Evolutionary conservation across 2,329 filamentous ascomycete species (phyloP).

Genomic region (Trichoderma oligosporum): DNA sequence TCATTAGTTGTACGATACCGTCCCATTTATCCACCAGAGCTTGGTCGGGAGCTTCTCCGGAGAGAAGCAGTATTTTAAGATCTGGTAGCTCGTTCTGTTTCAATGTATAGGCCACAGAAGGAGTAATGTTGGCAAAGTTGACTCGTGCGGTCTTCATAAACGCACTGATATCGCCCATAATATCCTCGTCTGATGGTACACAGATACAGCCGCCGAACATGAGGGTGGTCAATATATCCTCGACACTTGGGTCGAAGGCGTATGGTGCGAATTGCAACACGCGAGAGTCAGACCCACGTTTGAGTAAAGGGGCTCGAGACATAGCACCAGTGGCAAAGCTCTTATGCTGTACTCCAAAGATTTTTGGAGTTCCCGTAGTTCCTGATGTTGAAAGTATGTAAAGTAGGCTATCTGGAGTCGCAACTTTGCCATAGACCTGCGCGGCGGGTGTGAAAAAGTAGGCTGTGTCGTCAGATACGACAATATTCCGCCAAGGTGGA

Average conservation of each 20-base stretch:
- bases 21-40: slow-evolving; percentile 19
- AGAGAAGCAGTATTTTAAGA: slow-evolving; percentile 7
- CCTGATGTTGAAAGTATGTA: slow-evolving; percentile 27
- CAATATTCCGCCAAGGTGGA: no score
- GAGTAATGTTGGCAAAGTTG: slow-evolving; percentile 27
- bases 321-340: slow-evolving; percentile 19
- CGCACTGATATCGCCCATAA: slow-evolving; percentile 10
- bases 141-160: slow-evolving; percentile 21
- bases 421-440: no score
- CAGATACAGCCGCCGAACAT: slow-evolving; percentile 25
- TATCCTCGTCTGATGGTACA: slow-evolving; percentile 24
- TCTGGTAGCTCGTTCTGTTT: slow-evolving; percentile 17
- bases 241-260: slow-evolving; percentile 26
- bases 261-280: slow-evolving; percentile 27
- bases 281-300: slow-evolving; percentile 12
- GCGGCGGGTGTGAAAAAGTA: no score
- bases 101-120: slow-evolving; percentile 26
- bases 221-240: slow-evolving; percentile 21
- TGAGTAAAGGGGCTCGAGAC: slow-evolving; percentile 11
- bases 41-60: slow-evolving; percentile 33
- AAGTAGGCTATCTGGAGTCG: background rate
- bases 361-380: slow-evolving; percentile 27
- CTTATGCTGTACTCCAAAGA: slow-evolving; percentile 26
- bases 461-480: no score
- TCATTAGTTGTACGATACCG: slow-evolving; percentile 5